Evolutionary conservation across 768 basidiomycete genomes (phyloP).

Genomic region (Auricularia auricula-judae): DNA sequence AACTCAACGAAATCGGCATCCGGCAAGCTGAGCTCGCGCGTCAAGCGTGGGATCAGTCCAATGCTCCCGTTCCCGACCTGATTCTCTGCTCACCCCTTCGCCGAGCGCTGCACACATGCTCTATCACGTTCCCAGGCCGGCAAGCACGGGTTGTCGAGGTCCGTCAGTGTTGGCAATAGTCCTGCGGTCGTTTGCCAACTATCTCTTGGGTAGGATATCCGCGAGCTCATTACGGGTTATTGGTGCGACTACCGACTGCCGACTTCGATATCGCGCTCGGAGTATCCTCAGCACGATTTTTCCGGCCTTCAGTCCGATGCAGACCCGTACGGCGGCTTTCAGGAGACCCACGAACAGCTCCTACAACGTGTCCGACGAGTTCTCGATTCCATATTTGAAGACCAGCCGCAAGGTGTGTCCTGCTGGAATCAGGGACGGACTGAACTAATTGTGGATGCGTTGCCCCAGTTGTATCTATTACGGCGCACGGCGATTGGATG

Average conservation of each 20-base stretch:
- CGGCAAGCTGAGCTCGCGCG: background rate
- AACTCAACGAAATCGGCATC: background rate
- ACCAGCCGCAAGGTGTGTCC: background rate
- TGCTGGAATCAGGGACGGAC: background rate
- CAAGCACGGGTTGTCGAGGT: background rate
- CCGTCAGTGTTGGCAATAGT: background rate
- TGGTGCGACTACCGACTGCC: background rate
- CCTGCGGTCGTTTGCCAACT: background rate
- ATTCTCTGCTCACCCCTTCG: background rate
- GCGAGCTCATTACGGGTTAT: background rate
- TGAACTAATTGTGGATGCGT: background rate
- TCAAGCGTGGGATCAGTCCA: background rate
- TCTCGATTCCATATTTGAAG: background rate
- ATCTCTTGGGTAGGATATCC: background rate
- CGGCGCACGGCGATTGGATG: conserved; percentile 1
- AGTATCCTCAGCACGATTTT: background rate
- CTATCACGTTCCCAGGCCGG: background rate
- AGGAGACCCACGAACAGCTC: background rate
- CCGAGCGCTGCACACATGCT: background rate
- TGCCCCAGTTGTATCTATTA: background rate
- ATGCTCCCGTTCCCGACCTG: background rate
- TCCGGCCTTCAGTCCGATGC: background rate
- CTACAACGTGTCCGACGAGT: background rate
- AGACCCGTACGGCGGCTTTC: background rate
- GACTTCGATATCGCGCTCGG: background rate